phyloP scores from a whole-genome alignment of 1,139 yeast genomes.

The Pichia sp. region DNA sequence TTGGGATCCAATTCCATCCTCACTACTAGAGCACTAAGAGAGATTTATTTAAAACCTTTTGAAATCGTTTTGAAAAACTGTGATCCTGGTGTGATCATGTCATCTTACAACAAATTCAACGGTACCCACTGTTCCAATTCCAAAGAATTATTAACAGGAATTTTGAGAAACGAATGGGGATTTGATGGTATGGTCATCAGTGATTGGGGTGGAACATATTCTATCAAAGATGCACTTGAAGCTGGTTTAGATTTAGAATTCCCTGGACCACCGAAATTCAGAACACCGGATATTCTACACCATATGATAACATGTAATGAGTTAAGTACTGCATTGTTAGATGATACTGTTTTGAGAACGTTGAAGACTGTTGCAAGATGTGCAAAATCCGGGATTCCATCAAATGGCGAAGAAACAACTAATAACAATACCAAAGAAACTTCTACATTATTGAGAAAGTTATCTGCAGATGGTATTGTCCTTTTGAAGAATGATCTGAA shows the following conservation, averaged over 20 bases:
- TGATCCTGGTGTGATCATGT: constrained; percentile 54
- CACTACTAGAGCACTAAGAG: constrained; percentile 60
- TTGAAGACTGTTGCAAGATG: background rate
- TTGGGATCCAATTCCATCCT: constrained; percentile 46
- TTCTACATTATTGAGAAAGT: constrained; percentile 43
- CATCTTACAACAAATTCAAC: constrained; percentile 58
- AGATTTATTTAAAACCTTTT: constrained; percentile 60
- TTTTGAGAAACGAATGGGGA: constrained; percentile 54
- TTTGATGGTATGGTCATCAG: constrained; percentile 58
- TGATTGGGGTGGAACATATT: constrained; percentile 64
- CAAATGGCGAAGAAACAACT: constrained; percentile 44
- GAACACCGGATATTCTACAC: constrained; percentile 22
- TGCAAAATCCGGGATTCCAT: constrained; percentile 34
- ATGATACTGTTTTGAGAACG: background rate
- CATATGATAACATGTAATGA: no score
- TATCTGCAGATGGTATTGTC: constrained; percentile 53
- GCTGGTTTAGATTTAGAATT: constrained; percentile 63
- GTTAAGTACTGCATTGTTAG: no score
- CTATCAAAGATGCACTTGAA: constrained; percentile 45
- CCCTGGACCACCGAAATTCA: constrained; percentile 60
- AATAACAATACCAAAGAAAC: constrained; percentile 37
- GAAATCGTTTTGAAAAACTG: constrained; percentile 53
- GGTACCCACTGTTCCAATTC: constrained; percentile 56
- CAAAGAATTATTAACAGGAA: constrained; percentile 39
- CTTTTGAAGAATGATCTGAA: constrained; percentile 49